Conservation (phyloP, 305 asterid species). For the Fraxinus baroniana region DNA sequence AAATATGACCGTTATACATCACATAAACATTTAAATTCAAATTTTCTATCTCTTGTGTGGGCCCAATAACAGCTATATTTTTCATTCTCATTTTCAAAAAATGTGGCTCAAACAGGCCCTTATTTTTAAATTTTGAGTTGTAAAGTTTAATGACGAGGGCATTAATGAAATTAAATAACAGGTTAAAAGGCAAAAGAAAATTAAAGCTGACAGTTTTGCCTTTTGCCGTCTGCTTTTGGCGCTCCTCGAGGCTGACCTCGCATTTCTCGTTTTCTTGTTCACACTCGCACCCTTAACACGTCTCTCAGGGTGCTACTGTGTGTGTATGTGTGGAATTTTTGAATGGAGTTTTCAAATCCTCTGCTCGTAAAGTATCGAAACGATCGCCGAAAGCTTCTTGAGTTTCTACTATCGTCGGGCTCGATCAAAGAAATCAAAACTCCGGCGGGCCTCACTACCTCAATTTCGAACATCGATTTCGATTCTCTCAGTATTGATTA, state of each 20-base stretch:
- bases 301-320: not conserved
- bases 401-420: constrained; percentile 63
- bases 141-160: not conserved
- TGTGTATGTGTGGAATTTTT: not conserved
- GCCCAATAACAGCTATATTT: too few relatives aligned
- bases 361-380: constrained; percentile 62
- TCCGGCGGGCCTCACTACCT: constrained; percentile 52
- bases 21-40: too few relatives aligned
- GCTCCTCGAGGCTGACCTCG: constrained; percentile 31
- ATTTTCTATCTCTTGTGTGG: too few relatives aligned
- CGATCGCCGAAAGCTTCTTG: constrained; percentile 96
- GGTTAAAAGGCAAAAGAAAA: constrained; percentile 7
- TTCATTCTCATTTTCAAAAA: too few relatives aligned
- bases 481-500: constrained; percentile 74
- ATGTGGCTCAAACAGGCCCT: too few relatives aligned
- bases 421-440: constrained; percentile 55
- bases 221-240: constrained; percentile 42
- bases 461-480: constrained; percentile 54
- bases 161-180: not conserved
- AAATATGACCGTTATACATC: too few relatives aligned
- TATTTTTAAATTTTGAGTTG: too few relatives aligned
- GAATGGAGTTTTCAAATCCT: constrained; percentile 51
- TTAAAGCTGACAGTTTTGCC: constrained; percentile 11
- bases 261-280: constrained; percentile 22
- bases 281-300: constrained; percentile 19